These are phyloP conservation scores for Lipomyces oligophaga DNA, from an alignment of 805 yeast genomes.

Conservation along the genomic window DNA sequence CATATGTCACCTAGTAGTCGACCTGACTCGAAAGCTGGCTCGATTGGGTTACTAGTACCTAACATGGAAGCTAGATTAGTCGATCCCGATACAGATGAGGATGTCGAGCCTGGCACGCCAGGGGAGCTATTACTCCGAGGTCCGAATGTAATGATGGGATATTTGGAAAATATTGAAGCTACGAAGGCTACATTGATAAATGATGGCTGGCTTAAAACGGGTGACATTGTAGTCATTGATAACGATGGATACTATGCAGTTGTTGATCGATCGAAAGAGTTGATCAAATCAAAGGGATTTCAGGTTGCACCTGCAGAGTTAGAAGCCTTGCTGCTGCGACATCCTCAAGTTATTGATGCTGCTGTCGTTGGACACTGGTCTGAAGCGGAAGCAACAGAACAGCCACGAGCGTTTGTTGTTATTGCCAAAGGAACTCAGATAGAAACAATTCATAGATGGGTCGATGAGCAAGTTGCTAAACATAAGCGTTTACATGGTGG, in stretches of 20 bases:
- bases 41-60: slow-evolving; percentile 45
- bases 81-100: slow-evolving; percentile 41
- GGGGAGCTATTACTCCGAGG: slow-evolving; percentile 61
- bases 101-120: slow-evolving; percentile 46
- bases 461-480: slow-evolving; percentile 38
- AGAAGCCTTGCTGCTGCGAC: slow-evolving; percentile 61
- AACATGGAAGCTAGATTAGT: slow-evolving; percentile 51
- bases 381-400: slow-evolving; percentile 76
- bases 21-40: slow-evolving; percentile 37
- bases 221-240: slow-evolving; percentile 49
- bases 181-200: slow-evolving; percentile 45
- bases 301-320: slow-evolving; percentile 93
- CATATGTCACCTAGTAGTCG: slow-evolving; percentile 41
- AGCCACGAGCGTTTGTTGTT: slow-evolving; percentile 41
- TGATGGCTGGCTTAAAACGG: slow-evolving; percentile 58
- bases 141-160: slow-evolving; percentile 51
- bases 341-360: slow-evolving; percentile 74
- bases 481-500: slow-evolving; percentile 44
- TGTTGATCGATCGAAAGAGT: slow-evolving; percentile 62
- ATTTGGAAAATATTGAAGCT: slow-evolving; percentile 49
- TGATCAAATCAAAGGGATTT: slow-evolving; percentile 70
- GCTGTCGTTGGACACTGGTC: slow-evolving; percentile 77
- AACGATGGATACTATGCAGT: slow-evolving; percentile 43
- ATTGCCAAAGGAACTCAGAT: slow-evolving; percentile 31
- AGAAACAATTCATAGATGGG: slow-evolving; percentile 34